Conservation (phyloP, 352 stramenopile genomes). For the Thalassiosira hispida region DNA sequence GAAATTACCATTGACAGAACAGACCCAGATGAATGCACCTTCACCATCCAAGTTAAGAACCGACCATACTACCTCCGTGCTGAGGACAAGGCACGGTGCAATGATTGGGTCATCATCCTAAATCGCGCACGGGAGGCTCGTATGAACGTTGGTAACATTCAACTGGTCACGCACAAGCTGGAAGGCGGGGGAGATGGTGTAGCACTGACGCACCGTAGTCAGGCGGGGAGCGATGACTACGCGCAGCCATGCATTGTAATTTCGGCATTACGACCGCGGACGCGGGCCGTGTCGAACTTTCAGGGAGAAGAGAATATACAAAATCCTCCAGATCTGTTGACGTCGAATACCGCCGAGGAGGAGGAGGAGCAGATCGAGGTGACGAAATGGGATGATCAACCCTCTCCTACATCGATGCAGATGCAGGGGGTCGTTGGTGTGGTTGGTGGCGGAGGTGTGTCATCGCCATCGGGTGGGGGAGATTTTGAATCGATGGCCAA, state of each 20-base stretch:
- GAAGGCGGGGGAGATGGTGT: slow-evolving; percentile 36
- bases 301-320: slow-evolving; percentile 14
- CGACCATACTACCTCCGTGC: slow-evolving; percentile 78
- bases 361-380: slow-evolving; percentile 58
- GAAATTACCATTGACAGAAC: slow-evolving; percentile 65
- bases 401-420: not conserved
- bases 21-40: slow-evolving; percentile 70
- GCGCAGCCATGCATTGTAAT: slow-evolving; percentile 73
- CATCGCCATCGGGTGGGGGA: not conserved
- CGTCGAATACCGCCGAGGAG: slow-evolving; percentile 27
- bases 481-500: slow-evolving; percentile 36
- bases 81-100: slow-evolving; percentile 71
- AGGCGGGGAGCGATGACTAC: slow-evolving; percentile 52
- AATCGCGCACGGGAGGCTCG: slow-evolving; percentile 80
- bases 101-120: slow-evolving; percentile 84
- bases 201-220: slow-evolving; percentile 39
- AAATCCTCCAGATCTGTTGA: slow-evolving; percentile 50
- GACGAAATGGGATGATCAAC: slow-evolving; percentile 38
- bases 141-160: slow-evolving; percentile 77
- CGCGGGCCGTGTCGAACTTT: slow-evolving; percentile 54
- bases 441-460: not conserved
- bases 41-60: slow-evolving; percentile 82
- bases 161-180: slow-evolving; percentile 57
- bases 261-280: slow-evolving; percentile 71
- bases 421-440: slow-evolving; percentile 10